Evolutionary conservation across 176 grass and related monocot species (phyloP).

Genomic region (bread wheat (Triticum aestivum)): IWGSC_CS_RefSeq_v2.1 NC_057799.1:472310652-472311151

Average conservation of each 20-base stretch:
- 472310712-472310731: slow-evolving; percentile 48
- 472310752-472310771: not conserved
- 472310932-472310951: too few species aligned
- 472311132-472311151: not conserved
- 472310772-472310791: not conserved
- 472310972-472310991: not conserved
- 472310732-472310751: not conserved
- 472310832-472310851: slow-evolving; percentile 73
- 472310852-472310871: slow-evolving; percentile 68
- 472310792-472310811: slow-evolving; percentile 25
- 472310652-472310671: slow-evolving; percentile 40
- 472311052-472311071: not conserved
- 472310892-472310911: not conserved
- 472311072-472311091: not conserved
- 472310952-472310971: too few species aligned
- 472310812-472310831: slow-evolving; percentile 65
- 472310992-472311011: too few species aligned
- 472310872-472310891: slow-evolving; percentile 31
- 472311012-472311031: too few species aligned
- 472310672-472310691: slow-evolving; percentile 71
- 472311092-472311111: not conserved
- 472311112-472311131: not conserved
- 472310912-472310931: not conserved
- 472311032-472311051: not conserved
- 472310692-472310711: slow-evolving; percentile 61